Evolutionary conservation across 1,284 basidiomycete species (phyloP), one percentile per base, ranked within the genome.

Genomic region (Cutaneotrichosporon cutaneum): DNA sequence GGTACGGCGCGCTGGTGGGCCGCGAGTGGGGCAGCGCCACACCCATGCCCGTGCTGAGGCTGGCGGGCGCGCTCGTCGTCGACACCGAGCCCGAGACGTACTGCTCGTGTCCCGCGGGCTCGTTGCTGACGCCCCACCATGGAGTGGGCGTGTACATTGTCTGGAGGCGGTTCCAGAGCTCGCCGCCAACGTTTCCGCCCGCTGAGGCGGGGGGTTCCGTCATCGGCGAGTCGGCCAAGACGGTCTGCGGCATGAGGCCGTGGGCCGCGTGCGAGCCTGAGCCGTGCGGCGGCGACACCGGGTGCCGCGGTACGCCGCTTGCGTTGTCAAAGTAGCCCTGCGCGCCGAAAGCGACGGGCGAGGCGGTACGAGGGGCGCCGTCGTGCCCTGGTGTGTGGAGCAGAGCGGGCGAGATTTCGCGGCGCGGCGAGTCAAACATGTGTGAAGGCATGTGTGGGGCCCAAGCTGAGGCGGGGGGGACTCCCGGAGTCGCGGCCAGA

Each of bases 91-190:
- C 47, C 10, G 51, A 53, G 18, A 13, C 2, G 32, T 39, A 36
- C 22, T 54, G 33, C 21, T n/a, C n/a, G n/a, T n/a, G n/a, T n/a
- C 21, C 33, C 4, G n/a, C 32, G 5, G 51, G 16, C 18, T 53
- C n/a, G 27, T 54, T 53, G 4, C 45, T 50, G 3, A 56, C 27
- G 24, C 64, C 61, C 64, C 64, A 65, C 61, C 61, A 62, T 2
- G 62, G 56, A 3, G 69, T 65, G 1, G 76, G 76, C 56, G 75
- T 73, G 59, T 77, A 77, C 60, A 74, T 73, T 7, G 73, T 72
- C 62, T 77, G 76, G 7, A 77, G 63, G 35, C 72, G 64, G 24
- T 69, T 70, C 74, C 76, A 76, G 0, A 77, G 62, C 54, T 75
- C 73, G 1, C 65, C 63, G 61, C 55, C 36, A 6, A 64, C 61